phyloP scores from a whole-genome alignment of 2,329 filamentous ascomycete species.

The Monosporascus sp. region DNA sequence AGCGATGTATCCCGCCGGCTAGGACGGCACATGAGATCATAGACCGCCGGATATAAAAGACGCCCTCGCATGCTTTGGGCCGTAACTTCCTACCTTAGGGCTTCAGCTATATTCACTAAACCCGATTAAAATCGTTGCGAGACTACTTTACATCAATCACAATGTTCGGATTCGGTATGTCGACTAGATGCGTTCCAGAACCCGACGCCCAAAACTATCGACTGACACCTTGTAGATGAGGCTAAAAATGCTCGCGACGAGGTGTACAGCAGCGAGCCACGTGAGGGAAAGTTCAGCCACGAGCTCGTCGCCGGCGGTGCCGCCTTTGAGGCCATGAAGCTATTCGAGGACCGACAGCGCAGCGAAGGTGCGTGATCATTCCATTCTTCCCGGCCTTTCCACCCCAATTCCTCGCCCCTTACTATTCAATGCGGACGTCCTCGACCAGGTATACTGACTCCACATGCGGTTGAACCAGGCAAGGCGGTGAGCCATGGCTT shows the following conservation, averaged over 20 bases:
- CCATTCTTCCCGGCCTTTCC: not conserved
- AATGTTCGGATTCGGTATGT: conserved; percentile 29
- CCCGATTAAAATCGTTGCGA: not conserved
- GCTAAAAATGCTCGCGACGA: conserved; percentile 38
- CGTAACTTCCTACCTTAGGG: no score
- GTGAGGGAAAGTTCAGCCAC: conserved; percentile 63
- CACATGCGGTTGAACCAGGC: conserved; percentile 36
- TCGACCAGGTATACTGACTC: not conserved
- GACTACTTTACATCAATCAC: conserved; percentile 6
- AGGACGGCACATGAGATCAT: no score
- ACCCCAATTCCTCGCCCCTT: not conserved
- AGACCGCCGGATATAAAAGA: no score
- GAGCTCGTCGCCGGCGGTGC: conserved; percentile 72
- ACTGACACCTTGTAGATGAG: conserved; percentile 30
- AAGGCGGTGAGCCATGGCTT: conserved; percentile 67
- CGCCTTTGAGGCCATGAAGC: conserved; percentile 74
- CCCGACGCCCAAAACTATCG: not conserved
- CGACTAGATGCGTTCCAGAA: not conserved
- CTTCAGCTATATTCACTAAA: not conserved
- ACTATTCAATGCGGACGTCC: not conserved
- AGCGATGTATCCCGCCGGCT: no score
- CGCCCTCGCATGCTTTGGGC: no score
- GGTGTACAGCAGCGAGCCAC: conserved; percentile 34
- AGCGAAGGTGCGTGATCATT: conserved; percentile 46
- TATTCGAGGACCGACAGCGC: conserved; percentile 71